Evolutionary conservation across 2,329 filamentous ascomycete species (phyloP).

Genomic region (Beauveria pseudobassiana): DNA sequence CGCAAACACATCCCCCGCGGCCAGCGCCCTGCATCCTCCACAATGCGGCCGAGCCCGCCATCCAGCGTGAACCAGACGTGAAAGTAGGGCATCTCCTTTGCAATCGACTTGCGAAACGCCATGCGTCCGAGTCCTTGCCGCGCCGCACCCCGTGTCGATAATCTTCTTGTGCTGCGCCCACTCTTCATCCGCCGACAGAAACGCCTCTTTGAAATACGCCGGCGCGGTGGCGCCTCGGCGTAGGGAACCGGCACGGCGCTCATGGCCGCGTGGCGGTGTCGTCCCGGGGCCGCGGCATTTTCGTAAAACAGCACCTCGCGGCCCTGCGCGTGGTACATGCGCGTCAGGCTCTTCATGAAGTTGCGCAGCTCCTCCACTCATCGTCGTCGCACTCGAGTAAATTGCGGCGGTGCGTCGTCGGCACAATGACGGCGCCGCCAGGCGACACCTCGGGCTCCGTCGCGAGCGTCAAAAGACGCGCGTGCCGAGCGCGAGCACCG

Average conservation of each 20-base stretch:
- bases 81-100: conserved; percentile 97
- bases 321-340: conserved; percentile 90
- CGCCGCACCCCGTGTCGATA: conserved; percentile 69
- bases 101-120: conserved; percentile 75
- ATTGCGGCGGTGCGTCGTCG: conserved; percentile 78
- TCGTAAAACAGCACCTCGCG: conserved; percentile 96
- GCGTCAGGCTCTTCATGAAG: conserved; percentile 94
- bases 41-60: conserved; percentile 84
- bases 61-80: conserved; percentile 94
- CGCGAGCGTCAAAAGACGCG: conserved; percentile 81
- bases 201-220: conserved; percentile 92
- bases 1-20: conserved; percentile 89
- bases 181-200: conserved; percentile 79
- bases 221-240: conserved; percentile 81
- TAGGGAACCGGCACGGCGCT: conserved; percentile 82
- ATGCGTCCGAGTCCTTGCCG: conserved; percentile 58
- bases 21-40: conserved; percentile 81
- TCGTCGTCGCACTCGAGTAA: conserved; percentile 97
- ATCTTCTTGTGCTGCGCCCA: conserved; percentile 95
- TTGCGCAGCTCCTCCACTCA: conserved; percentile 98
- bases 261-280: conserved; percentile 78
- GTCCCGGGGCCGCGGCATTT: conserved; percentile 76
- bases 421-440: conserved; percentile 81
- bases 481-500: conserved; percentile 78
- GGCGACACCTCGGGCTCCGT: conserved; percentile 82